phyloP scores from a whole-genome alignment of 1,284 basidiomycete species.

The Austroboletus niveus region DNA sequence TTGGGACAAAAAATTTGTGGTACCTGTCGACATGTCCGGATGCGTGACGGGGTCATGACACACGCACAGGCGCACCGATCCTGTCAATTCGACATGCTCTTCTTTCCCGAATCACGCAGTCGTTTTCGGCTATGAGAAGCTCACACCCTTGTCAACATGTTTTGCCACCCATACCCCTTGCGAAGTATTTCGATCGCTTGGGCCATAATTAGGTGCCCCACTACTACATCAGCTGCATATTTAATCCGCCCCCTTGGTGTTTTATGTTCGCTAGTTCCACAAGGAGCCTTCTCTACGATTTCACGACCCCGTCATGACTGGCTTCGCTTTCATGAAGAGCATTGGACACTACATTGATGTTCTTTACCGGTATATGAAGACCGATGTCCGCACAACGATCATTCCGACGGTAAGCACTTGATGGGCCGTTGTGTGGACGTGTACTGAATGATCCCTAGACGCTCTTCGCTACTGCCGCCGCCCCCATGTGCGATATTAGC shows the following conservation, averaged over 20 bases:
- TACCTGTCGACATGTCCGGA: too few relatives aligned
- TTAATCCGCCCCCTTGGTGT: slow-evolving; percentile 10
- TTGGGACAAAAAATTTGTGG: too few relatives aligned
- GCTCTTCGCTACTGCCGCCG: slow-evolving; percentile 35
- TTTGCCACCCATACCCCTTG: neutral
- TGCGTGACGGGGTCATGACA: slow-evolving; percentile 8
- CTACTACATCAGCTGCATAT: slow-evolving; percentile 13
- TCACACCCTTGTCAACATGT: slow-evolving; percentile 12
- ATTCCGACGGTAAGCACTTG: slow-evolving; percentile 36
- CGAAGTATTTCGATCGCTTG: slow-evolving; percentile 6
- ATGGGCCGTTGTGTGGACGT: too few relatives aligned
- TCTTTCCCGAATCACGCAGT: slow-evolving; percentile 6
- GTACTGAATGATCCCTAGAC: slow-evolving; percentile 25
- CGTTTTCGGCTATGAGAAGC: slow-evolving; percentile 10
- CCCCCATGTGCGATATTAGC: slow-evolving; percentile 28
- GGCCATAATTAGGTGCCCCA: slow-evolving; percentile 5
- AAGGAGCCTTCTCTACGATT: slow-evolving; percentile 10
- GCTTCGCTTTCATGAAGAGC: too few relatives aligned
- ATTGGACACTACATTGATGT: neutral
- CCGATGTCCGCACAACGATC: slow-evolving; percentile 40
- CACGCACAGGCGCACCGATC: slow-evolving; percentile 24
- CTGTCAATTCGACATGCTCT: neutral
- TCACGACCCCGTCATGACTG: slow-evolving; percentile 15
- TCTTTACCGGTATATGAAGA: slow-evolving; percentile 29
- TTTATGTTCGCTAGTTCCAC: neutral